Evolutionary conservation across 352 stramenopile genomes (phyloP).

Genomic region (Blastocystis sp.): DNA sequence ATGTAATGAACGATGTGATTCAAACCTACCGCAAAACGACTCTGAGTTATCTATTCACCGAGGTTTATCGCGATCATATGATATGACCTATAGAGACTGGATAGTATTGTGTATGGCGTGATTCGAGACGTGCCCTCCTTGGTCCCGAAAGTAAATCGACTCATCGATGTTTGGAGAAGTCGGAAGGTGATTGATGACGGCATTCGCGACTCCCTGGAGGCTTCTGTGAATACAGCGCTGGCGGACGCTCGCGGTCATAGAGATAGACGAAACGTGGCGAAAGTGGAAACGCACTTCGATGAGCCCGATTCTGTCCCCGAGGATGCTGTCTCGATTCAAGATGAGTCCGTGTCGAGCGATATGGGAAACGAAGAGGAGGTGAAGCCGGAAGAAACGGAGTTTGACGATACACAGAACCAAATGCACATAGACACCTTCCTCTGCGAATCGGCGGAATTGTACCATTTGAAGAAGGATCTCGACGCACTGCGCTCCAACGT

Average conservation of each 20-base stretch:
- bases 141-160: constrained; percentile 1
- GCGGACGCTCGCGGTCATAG: background rate
- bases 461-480: background rate
- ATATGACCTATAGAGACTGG: constrained; percentile 12
- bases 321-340: background rate
- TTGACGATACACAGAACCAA: background rate
- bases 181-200: background rate
- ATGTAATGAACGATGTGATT: constrained; percentile 46
- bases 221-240: constrained; percentile 10
- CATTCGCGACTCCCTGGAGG: background rate
- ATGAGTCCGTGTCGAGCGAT: background rate
- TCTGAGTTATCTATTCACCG: background rate
- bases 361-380: background rate
- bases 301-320: background rate
- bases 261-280: background rate
- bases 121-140: constrained; percentile 39
- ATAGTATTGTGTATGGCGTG: constrained; percentile 4
- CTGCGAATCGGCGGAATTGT: background rate
- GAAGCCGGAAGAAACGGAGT: background rate
- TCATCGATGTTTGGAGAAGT: background rate
- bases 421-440: background rate
- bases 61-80: background rate
- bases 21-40: background rate
- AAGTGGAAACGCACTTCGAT: background rate
- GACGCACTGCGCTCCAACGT: background rate